Conservation (phyloP, 1,284 basidiomycete genomes). For the Ganoderma leucocontextum region DNA sequence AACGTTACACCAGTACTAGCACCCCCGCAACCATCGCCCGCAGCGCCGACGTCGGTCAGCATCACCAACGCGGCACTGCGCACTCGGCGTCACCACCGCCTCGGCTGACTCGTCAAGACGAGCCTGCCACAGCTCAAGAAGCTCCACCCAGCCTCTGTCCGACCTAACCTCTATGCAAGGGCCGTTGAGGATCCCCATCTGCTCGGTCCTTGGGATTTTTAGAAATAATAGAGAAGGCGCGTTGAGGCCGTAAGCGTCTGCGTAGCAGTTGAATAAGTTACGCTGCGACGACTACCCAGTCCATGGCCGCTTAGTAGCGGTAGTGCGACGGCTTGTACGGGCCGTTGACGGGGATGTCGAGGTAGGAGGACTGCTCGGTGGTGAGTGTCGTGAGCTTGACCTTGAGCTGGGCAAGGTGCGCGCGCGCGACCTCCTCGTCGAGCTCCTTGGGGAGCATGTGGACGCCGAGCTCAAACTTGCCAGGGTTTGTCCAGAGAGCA, state of each 20-base stretch:
- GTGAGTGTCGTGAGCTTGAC: conserved; percentile 93
- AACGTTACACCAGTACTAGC: conserved; percentile 18
- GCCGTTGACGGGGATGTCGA: conserved; percentile 89
- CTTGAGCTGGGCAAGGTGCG: conserved; percentile 91
- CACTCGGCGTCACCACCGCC: conserved; percentile 24
- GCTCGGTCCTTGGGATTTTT: conserved; percentile 34
- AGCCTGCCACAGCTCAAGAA: conserved; percentile 23
- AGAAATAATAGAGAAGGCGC: conserved; percentile 36
- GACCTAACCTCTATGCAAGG: conserved; percentile 38
- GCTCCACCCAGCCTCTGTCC: conserved; percentile 28
- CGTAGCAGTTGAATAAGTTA: conserved; percentile 25
- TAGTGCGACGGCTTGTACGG: conserved; percentile 94
- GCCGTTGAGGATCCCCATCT: conserved; percentile 46
- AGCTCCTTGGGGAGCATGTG: conserved; percentile 98
- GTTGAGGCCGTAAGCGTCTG: conserved; percentile 62
- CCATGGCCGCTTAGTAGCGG: conserved; percentile 56
- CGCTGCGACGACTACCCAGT: conserved; percentile 29
- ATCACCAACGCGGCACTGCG: conserved; percentile 22
- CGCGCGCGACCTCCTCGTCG: conserved; percentile 98
- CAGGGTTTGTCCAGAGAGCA: conserved; percentile 94
- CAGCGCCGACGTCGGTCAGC: conserved; percentile 12
- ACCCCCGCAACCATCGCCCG: conserved; percentile 18
- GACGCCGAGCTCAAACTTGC: conserved; percentile 92
- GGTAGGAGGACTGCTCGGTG: conserved; percentile 86
- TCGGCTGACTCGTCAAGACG: conserved; percentile 19